These are phyloP conservation scores for Chaetomium olivaceum DNA, from an alignment of 2,329 filamentous ascomycete species.

Conservation along the genomic window DNA sequence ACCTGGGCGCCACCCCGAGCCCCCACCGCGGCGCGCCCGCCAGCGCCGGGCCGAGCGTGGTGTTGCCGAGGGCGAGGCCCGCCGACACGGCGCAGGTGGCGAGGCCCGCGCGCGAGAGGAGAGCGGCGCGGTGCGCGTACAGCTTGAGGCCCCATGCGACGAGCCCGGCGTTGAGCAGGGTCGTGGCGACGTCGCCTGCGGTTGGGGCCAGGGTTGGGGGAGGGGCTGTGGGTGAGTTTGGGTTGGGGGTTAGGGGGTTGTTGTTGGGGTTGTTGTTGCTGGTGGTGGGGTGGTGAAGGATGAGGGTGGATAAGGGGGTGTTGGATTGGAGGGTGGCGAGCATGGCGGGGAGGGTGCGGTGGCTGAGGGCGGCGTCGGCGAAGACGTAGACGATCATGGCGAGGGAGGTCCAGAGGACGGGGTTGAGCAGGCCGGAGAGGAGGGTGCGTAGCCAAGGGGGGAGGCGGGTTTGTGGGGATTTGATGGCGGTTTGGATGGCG, in stretches of 20 bases:
- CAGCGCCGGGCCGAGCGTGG: conserved; percentile 44
- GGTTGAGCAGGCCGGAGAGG: conserved; percentile 47
- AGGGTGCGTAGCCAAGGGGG: conserved; percentile 32
- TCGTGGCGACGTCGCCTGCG: conserved; percentile 51
- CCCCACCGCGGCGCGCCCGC: conserved; percentile 36
- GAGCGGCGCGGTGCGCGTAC: conserved; percentile 50
- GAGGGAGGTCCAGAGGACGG: conserved; percentile 51
- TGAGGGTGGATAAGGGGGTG: conserved; percentile 36
- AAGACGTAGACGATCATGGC: conserved; percentile 47
- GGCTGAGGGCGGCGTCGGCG: conserved; percentile 38
- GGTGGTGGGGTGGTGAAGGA: conserved; percentile 25
- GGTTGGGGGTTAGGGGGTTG: too few relatives aligned
- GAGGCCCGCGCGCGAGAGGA: conserved; percentile 47
- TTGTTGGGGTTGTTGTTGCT: neutral
- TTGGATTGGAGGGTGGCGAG: conserved; percentile 36
- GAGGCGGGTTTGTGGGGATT: conserved; percentile 22
- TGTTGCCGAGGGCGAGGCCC: conserved; percentile 43
- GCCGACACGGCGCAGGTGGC: conserved; percentile 43
- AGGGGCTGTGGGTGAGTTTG: too few relatives aligned
- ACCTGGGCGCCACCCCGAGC: conserved; percentile 39
- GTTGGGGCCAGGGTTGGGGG: conserved; percentile 33
- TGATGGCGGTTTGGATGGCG: conserved; percentile 42
- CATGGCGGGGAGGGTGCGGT: conserved; percentile 27
- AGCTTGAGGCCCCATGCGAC: conserved; percentile 57
- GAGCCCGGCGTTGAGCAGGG: conserved; percentile 53